Evolutionary conservation across 345 rosid species (phyloP).

Genomic region (Populus alba): DNA sequence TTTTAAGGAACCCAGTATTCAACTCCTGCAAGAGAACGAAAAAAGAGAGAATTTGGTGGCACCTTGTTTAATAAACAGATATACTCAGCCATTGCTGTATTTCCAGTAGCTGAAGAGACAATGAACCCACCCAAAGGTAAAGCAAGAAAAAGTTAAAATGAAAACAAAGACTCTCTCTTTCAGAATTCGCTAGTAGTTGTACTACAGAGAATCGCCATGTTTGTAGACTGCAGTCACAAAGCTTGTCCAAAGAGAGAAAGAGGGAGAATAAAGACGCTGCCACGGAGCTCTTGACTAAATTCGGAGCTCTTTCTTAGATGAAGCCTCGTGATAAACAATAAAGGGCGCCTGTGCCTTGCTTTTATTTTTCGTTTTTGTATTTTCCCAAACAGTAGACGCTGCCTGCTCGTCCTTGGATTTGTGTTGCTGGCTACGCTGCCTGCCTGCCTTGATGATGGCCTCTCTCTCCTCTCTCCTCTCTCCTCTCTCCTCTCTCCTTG

Average conservation of each 20-base stretch:
- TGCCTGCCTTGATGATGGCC: no score
- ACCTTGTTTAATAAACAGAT: constrained; percentile 61
- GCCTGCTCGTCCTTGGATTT: neutral
- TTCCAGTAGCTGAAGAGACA: constrained; percentile 25
- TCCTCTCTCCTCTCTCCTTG: no score
- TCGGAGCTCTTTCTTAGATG: neutral
- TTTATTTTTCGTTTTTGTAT: neutral
- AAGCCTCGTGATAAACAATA: constrained; percentile 2
- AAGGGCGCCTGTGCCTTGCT: neutral
- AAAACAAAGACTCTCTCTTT: neutral
- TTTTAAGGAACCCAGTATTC: neutral
- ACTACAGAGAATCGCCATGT: neutral
- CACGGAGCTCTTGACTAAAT: neutral
- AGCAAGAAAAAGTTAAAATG: neutral
- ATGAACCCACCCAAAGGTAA: neutral
- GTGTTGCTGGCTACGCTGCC: neutral
- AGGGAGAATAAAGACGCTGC: neutral
- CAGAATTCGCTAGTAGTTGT: neutral
- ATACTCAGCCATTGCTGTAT: constrained; percentile 60
- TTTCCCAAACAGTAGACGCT: neutral
- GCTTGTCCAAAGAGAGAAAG: neutral
- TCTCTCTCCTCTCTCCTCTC: no score
- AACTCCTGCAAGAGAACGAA: neutral
- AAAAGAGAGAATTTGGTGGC: neutral
- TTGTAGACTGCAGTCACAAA: neutral